Evolutionary conservation across 2,329 filamentous ascomycete genomes (phyloP).

Genomic region (Clarireedia monteithiana): DNA sequence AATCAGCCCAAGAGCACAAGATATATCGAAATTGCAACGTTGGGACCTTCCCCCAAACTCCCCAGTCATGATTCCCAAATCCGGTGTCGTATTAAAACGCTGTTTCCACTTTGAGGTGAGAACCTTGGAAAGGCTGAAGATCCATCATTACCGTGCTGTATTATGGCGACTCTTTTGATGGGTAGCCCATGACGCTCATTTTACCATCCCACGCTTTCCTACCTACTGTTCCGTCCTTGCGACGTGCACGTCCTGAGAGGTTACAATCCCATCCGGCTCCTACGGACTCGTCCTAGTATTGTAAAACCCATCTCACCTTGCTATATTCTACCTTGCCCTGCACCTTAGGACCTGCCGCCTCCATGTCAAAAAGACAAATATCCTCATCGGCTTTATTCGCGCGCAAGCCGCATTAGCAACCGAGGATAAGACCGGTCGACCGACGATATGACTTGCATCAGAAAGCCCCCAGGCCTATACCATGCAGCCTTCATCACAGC

Average conservation of each 20-base stretch:
- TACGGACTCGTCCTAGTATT: neutral
- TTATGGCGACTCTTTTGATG: neutral
- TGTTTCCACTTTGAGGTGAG: neutral
- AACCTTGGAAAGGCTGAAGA: neutral
- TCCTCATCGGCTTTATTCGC: neutral
- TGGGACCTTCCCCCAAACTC: neutral
- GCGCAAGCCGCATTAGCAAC: neutral
- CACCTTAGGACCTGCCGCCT: neutral
- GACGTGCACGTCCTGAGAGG: neutral
- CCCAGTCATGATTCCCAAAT: neutral
- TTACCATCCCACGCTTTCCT: neutral
- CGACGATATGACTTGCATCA: slow-evolving; percentile 11
- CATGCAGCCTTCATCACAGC: neutral
- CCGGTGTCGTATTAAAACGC: too few species aligned
- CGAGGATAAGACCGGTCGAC: slow-evolving; percentile 2
- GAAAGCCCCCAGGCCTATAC: neutral
- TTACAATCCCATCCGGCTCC: neutral
- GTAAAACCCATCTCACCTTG: neutral
- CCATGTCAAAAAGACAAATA: neutral
- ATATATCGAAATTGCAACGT: neutral
- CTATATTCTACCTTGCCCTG: neutral
- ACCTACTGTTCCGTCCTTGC: neutral
- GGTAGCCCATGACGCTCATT: too few species aligned
- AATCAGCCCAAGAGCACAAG: neutral
- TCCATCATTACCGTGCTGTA: neutral